phyloP scores from a whole-genome alignment of 768 basidiomycete species.

The Rhizopogon rudus region DNA sequence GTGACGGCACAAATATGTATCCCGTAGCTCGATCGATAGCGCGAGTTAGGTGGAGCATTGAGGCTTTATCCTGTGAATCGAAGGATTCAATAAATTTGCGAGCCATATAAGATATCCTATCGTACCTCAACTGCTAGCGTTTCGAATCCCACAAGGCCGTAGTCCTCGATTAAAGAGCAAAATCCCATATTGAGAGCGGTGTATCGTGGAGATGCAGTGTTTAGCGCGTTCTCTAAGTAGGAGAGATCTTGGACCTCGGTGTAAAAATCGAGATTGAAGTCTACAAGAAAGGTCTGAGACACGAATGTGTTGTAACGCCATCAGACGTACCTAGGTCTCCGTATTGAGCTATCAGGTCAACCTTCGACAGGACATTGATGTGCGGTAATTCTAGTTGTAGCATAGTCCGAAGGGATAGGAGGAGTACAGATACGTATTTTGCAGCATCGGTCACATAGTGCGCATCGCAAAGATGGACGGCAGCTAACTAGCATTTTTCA shows the following conservation, averaged over 20 bases:
- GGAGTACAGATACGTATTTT: slow-evolving; percentile 89
- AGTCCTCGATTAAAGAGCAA: slow-evolving; percentile 92
- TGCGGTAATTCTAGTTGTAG: slow-evolving; percentile 98
- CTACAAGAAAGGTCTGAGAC: slow-evolving; percentile 32
- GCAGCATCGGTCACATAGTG: slow-evolving; percentile 95
- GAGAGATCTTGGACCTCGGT: slow-evolving; percentile 96
- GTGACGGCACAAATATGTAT: slow-evolving; percentile 76
- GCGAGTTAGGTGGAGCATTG: slow-evolving; percentile 85
- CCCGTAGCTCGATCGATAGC: slow-evolving; percentile 90
- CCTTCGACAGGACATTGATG: slow-evolving; percentile 93
- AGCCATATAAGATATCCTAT: not conserved
- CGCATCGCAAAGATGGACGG: slow-evolving; percentile 94
- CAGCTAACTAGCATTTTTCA: slow-evolving; percentile 61
- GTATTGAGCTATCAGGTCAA: slow-evolving; percentile 86
- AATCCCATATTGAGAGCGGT: slow-evolving; percentile 83
- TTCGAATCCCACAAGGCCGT: slow-evolving; percentile 89
- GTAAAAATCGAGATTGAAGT: slow-evolving; percentile 97
- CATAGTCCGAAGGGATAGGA: slow-evolving; percentile 94
- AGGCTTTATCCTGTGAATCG: slow-evolving; percentile 73
- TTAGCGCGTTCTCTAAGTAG: slow-evolving; percentile 75
- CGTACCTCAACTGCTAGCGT: slow-evolving; percentile 92
- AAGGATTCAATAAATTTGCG: not conserved
- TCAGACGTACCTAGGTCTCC: slow-evolving; percentile 76
- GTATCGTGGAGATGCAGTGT: slow-evolving; percentile 62
- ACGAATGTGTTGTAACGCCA: not conserved